phyloP scores from a whole-genome alignment of 1,139 yeast species.

The Candida sanyaensis region DNA sequence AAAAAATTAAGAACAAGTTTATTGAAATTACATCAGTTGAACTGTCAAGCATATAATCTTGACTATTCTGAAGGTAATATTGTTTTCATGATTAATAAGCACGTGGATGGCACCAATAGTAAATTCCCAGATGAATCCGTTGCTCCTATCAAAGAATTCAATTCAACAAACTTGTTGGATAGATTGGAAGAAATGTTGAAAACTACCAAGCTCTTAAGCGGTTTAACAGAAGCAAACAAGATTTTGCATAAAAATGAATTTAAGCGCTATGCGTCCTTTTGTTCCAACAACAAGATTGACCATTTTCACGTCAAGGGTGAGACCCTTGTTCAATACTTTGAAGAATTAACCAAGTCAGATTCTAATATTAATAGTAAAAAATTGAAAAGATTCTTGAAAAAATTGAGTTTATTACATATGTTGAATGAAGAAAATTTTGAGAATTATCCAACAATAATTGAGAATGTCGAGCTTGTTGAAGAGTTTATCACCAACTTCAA shows the following conservation, averaged over 20 bases:
- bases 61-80: constrained; percentile 50
- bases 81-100: constrained; percentile 44
- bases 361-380: constrained; percentile 13
- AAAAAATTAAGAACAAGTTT: constrained; percentile 15
- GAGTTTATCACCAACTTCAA: constrained; percentile 8
- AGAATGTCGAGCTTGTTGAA: constrained; percentile 11
- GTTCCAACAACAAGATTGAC: constrained; percentile 11
- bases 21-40: constrained; percentile 17
- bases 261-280: constrained; percentile 16
- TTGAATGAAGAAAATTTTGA: constrained; percentile 12
- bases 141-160: background rate
- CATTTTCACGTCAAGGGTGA: constrained; percentile 15
- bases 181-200: constrained; percentile 12
- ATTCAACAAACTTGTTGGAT: constrained; percentile 8
- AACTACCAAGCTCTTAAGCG: constrained; percentile 11
- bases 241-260: constrained; percentile 15
- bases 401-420: constrained; percentile 32
- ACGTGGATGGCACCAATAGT: constrained; percentile 7
- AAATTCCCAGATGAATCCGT: background rate
- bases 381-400: constrained; percentile 28
- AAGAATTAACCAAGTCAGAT: constrained; percentile 10
- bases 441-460: constrained; percentile 7
- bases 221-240: constrained; percentile 13
- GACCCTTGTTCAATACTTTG: constrained; percentile 10
- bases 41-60: constrained; percentile 14